Evolutionary conservation across 2,329 filamentous ascomycete species (phyloP), one percentile per base, ranked within the genome.

Genomic region (Cytospora piceicola): DNA sequence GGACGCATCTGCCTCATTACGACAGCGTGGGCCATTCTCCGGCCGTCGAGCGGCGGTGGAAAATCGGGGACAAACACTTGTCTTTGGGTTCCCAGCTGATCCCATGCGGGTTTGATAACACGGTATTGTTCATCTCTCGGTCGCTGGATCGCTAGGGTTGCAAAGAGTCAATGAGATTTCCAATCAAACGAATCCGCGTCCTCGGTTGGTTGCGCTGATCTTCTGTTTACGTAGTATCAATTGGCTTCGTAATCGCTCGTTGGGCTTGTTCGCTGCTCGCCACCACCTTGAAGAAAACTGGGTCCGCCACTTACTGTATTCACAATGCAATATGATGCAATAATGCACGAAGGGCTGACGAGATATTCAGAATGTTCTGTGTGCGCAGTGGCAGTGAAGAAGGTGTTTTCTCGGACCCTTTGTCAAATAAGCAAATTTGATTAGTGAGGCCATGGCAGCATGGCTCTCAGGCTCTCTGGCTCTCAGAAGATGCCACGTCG

Each of bases 401-500:
- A 36, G 7, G 34, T 12, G 20, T 17, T 42, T 42, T 17, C 39
- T 42, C 39, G 34, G 34, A 36, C 34, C 34, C 15, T 15, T 36
- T 36, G 34, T 36, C 54, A 46, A 32, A 46, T 46, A 39, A 52
- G 60, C 52, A 46, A 34, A 52, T 2, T 14, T 32, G 20, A 8
- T n/a, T n/a, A n/a, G n/a, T n/a, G 22, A 46, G 27, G 52, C 60
- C 27, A 49, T 15, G 17, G 27, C 27, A n/a, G n/a, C n/a, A n/a
- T n/a, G n/a, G n/a, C n/a, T n/a, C 27, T 29, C 27, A 29, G 27
- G 27, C 27, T 29, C 5, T 29, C 39, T 20, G 39, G 14, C 36
- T 62, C 60, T 5, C 60, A 42, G 60, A 62, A 34, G 52, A 52
- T 62, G 60, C 60, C 60, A 62, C 60, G 60, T 62, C 56, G 52